These are phyloP conservation scores for Lipomyces yamanashiensis DNA, from an alignment of 805 yeast genomes.

Conservation along the genomic window DNA sequence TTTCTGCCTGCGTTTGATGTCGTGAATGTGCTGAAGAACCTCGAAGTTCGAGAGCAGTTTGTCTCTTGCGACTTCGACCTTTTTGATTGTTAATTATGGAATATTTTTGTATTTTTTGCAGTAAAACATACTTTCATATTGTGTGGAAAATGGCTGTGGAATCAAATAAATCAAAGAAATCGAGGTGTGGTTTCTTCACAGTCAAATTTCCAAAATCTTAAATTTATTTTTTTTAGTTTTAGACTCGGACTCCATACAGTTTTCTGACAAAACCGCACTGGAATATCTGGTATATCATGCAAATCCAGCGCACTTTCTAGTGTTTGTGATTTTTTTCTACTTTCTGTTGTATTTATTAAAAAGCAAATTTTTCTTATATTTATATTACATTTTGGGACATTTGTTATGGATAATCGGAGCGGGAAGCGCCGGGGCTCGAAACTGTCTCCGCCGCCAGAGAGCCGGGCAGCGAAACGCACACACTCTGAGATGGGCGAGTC, in stretches of 20 bases:
- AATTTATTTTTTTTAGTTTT: no score
- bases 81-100: not conserved
- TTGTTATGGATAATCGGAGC: conserved; percentile 1
- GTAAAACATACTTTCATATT: conserved; percentile 3
- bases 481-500: conserved; percentile 12
- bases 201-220: no score
- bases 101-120: no score
- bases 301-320: no score
- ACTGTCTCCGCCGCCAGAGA: conserved; percentile 10
- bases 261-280: not conserved
- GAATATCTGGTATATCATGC: not conserved
- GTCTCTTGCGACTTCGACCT: conserved; percentile 58
- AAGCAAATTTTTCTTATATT: not conserved
- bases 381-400: not conserved
- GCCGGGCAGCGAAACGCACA: conserved; percentile 13
- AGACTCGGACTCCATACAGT: no score
- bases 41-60: conserved; percentile 68
- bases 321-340: not conserved
- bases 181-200: no score
- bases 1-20: conserved; percentile 47
- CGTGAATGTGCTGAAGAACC: conserved; percentile 60
- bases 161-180: no score
- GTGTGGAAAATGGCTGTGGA: not conserved
- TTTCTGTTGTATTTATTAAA: not conserved
- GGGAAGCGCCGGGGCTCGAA: conserved; percentile 17